Base-by-base conservation (phyloP, 2,329 filamentous ascomycete genomes). In the Colletotrichum tamarilloi region DNA sequence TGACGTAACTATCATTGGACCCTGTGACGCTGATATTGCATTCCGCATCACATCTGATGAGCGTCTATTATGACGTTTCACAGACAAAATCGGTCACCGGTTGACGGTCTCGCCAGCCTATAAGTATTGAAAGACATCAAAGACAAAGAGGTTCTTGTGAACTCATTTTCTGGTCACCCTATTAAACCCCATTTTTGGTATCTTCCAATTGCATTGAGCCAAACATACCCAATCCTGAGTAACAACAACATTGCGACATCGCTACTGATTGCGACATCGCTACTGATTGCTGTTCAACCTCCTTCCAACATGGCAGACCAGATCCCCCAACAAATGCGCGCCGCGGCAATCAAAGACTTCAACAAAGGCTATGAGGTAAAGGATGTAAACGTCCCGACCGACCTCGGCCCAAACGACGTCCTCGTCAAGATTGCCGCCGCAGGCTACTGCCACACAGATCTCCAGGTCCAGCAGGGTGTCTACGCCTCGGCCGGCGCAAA, bases 301-400 rank as follows among this genome's bases (percentile, higher is more conserved):
- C 4, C 26, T 22, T 26, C 11, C 32, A 32, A 14, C 6, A 73
- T 70, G 66, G n/a, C 67, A 38, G 59, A 65, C 19, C 28, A 73
- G 49, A 74, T 79, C 35, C 78, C 79, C 9, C 32, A 74, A 26
- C 55, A 77, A 53, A 83, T 82, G 81, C 76, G 77, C 67, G 81
- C 81, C 6, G 68, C 80, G 16, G 78, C 79, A 70, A 74, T 83
- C 49, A 78, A 77, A 8, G 75, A 62, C 59, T 71, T 75, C 56
- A 72, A 74, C 49, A 53, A 59, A 42, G 32, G 46, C 9, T 62
- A 68, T 35, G 62, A 77, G 22, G 56, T 77, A 55, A 75, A 76
- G 19, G 60, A 74, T 46, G 52, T 76, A 19, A 35, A 67, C 2
- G 71, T 75, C n/a, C 76, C 76, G 11, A 63, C 68, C 22, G 69